A percentile compares a stretch with the other conserved stretches of the same genome.
These are phyloP conservation scores for Porcisia deanei DNA, from an alignment of 208 protist species.

Conservation along the genomic window DNA sequence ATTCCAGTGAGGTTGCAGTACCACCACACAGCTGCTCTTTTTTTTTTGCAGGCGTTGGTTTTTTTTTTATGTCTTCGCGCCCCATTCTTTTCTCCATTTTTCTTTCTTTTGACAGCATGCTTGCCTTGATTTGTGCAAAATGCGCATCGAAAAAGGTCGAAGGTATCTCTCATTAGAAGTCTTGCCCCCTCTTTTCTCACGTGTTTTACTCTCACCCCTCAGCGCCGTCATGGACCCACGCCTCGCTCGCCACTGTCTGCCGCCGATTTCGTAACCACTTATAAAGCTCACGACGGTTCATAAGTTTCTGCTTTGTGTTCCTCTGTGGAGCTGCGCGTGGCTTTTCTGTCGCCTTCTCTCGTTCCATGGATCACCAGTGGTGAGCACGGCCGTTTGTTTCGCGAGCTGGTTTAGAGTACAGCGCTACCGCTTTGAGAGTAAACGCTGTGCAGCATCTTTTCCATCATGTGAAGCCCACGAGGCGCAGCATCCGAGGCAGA, in stretches of 20 bases:
- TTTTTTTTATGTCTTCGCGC: neutral
- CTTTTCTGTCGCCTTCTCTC: neutral
- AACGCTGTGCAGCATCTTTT: neutral
- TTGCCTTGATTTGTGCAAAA: neutral
- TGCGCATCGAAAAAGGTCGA: neutral
- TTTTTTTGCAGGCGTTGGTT: too few species aligned
- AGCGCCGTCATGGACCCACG: neutral
- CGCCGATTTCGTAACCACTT: too few species aligned
- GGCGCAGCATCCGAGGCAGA: neutral
- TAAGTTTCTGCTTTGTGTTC: neutral
- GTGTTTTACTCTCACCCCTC: neutral
- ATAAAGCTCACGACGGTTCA: too few species aligned
- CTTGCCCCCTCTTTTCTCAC: neutral
- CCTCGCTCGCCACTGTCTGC: neutral
- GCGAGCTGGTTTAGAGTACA: neutral
- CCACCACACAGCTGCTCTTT: neutral
- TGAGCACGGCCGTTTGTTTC: neutral
- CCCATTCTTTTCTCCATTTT: neutral
- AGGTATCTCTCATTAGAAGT: neutral
- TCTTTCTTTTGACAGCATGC: neutral
- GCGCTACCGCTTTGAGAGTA: neutral
- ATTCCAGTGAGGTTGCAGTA: neutral
- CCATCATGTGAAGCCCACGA: neutral
- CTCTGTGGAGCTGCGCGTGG: neutral
- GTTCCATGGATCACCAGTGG: neutral